Conservation (phyloP, 129 eudicot species). For the Escallonia herrerae region DNA sequence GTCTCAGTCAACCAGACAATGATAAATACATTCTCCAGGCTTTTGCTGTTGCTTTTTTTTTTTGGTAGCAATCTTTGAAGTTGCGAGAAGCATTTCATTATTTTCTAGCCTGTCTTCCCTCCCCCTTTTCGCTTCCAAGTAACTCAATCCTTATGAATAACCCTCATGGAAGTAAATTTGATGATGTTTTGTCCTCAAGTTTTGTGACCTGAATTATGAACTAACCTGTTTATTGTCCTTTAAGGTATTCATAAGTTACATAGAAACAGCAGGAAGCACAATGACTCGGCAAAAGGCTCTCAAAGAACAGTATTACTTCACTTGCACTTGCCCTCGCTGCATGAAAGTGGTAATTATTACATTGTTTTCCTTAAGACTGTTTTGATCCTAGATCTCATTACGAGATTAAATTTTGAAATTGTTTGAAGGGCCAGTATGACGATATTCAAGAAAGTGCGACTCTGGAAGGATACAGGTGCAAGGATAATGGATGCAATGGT, state of each 20-base stretch:
- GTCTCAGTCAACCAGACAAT: not conserved
- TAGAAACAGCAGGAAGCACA: slow-evolving; percentile 97
- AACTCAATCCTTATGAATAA: not conserved
- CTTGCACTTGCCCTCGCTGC: slow-evolving; percentile 83
- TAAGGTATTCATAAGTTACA: slow-evolving; percentile 78
- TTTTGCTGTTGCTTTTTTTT: not conserved
- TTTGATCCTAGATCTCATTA: not conserved
- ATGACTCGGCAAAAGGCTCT: slow-evolving; percentile 78
- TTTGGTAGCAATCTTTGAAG: not conserved
- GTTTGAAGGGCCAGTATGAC: slow-evolving; percentile 58
- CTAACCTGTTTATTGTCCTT: slow-evolving; percentile 12
- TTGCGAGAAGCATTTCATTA: not conserved
- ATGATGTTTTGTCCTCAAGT: not conserved
- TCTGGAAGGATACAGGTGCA: slow-evolving; percentile 90
- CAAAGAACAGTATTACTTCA: slow-evolving; percentile 85
- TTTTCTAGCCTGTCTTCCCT: not conserved
- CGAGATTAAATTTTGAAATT: not conserved
- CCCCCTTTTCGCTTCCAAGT: not conserved
- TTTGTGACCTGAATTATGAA: not conserved
- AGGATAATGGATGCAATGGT: slow-evolving; percentile 53
- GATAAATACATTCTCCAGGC: not conserved
- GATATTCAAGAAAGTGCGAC: slow-evolving; percentile 91
- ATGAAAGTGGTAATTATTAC: slow-evolving; percentile 41
- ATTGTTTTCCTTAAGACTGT: not conserved
- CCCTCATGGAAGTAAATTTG: not conserved